Base-by-base conservation (phyloP, 768 basidiomycete genomes). In the Kwoniella sp. region DNA sequence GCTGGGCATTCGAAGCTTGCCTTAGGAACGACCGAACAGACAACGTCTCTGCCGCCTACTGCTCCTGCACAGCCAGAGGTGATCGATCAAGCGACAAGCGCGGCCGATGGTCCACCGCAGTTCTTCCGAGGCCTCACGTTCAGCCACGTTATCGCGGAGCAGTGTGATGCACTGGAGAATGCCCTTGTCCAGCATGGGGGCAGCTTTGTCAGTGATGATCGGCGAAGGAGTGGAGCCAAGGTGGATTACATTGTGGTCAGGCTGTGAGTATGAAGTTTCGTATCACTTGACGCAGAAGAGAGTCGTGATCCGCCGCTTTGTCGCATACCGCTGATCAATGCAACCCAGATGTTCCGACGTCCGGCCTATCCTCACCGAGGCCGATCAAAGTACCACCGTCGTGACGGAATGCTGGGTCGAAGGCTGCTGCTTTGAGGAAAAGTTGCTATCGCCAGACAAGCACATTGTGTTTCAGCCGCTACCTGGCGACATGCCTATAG, bases 381-480 rank as follows among this genome's bases (percentile, higher is more conserved):
- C 25, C 23, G 56, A 49, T 6, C 27, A 49, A 11, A 38, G 29
- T 4, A 51, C 70, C 1, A 59, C 56, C 14, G 50, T 73, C 23
- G 81, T 90, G 37, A 93, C 91, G 0, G 91, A 95, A 71, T 92
- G 88, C 68, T 96, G 91, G 91, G 78, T 96, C 1, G 91, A 96
- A 71, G 81, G 81, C 37, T 93, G 88, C 62, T 80, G 89, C 12
- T 84, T 81, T 47, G 83, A 84, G 51, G 85, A 87, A 38, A 79
- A 80, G n/a, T 75, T 93, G 44, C 84, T 86, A 64, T 70, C 76
- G 15, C 77, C 81, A 0, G 80, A 83, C 1, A 85, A 86, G 36
- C 83, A 89, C 57, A 68, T 87, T 11, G 81, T 83, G 0, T 89
- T 88, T 62, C 73, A 73, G 3, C 90, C 90, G 1, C 76, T 95